These are phyloP conservation scores for Mayamaea pseudoterrestris DNA, from an alignment of 108 stramenopile species.

Conservation along the genomic window DNA sequence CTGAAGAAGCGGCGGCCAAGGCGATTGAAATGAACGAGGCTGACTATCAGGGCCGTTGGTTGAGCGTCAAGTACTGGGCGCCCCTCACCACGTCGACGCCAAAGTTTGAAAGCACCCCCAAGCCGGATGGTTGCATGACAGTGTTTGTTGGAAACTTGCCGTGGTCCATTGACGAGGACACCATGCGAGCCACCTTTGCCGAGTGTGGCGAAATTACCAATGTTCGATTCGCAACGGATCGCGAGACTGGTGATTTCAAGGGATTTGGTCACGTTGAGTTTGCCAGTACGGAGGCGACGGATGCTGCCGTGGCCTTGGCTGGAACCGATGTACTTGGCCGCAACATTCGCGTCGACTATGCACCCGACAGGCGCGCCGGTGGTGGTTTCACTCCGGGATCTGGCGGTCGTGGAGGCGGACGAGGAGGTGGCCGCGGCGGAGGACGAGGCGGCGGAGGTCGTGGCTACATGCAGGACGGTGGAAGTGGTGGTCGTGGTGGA, in stretches of 20 bases:
- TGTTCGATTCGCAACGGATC: constrained; percentile 89
- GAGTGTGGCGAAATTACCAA: constrained; percentile 82
- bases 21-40: constrained; percentile 81
- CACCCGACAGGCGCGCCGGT: constrained; percentile 44
- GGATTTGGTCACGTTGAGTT: constrained; percentile 97
- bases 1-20: constrained; percentile 43
- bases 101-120: constrained; percentile 48
- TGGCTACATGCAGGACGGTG: constrained; percentile 36
- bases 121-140: constrained; percentile 80
- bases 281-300: constrained; percentile 71
- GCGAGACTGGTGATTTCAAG: constrained; percentile 95
- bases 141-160: constrained; percentile 96
- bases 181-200: constrained; percentile 69
- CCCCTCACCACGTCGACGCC: no score
- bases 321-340: constrained; percentile 83
- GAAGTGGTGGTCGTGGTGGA: constrained; percentile 60
- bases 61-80: constrained; percentile 82
- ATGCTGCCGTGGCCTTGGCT: constrained; percentile 78
- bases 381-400: constrained; percentile 26
- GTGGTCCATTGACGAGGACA: constrained; percentile 92
- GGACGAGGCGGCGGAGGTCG: constrained; percentile 45
- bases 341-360: constrained; percentile 84
- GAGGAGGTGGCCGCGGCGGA: constrained; percentile 48
- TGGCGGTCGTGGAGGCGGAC: constrained; percentile 33
- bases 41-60: constrained; percentile 86